Evolutionary conservation across 106 monocot species (phyloP).

Genomic region (Phalaenopsis aphrodite): DNA sequence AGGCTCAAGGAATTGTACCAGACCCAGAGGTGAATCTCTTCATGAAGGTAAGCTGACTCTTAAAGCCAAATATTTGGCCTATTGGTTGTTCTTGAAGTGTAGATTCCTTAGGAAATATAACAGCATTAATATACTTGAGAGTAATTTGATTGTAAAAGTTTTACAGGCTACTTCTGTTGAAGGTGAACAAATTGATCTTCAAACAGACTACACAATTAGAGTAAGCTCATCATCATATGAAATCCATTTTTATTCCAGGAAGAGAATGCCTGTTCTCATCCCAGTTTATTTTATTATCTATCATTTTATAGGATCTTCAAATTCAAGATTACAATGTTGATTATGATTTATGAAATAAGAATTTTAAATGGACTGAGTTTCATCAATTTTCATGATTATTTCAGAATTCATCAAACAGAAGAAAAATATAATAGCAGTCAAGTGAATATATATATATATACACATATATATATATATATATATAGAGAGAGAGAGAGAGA

Average conservation of each 20-base stretch:
- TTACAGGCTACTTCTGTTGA: conserved; percentile 47
- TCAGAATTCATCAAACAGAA: no score
- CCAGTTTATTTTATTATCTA: no score
- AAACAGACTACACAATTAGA: conserved; percentile 67
- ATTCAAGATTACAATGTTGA: no score
- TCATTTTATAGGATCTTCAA: no score
- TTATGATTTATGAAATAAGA: no score
- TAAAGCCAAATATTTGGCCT: not conserved
- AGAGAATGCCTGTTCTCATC: not conserved
- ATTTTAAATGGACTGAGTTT: no score
- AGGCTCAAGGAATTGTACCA: conserved; percentile 42
- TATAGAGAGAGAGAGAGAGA: no score
- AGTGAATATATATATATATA: no score
- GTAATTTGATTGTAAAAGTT: not conserved
- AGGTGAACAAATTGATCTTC: conserved; percentile 42
- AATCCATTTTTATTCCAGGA: not conserved
- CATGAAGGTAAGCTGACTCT: conserved; percentile 58
- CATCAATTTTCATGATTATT: no score
- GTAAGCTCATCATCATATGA: conserved; percentile 14
- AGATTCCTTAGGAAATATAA: not conserved
- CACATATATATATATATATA: no score
- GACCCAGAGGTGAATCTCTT: conserved; percentile 71
- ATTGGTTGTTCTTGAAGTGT: not conserved
- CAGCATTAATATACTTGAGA: not conserved
- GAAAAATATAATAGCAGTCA: no score